Evolutionary conservation across 306 rosid species (phyloP).

Genomic region (Vigna hirtella): DNA sequence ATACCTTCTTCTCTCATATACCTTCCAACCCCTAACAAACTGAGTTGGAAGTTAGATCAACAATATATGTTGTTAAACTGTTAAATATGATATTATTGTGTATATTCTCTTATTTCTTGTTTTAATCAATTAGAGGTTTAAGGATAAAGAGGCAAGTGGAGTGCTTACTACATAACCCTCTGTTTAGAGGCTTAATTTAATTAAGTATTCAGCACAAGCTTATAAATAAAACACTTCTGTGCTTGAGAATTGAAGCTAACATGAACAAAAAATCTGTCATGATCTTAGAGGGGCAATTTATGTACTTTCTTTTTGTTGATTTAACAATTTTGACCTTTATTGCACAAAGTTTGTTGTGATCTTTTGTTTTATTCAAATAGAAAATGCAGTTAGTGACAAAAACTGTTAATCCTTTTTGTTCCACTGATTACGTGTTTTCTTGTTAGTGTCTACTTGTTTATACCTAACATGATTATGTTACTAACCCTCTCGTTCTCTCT

Average conservation of each 20-base stretch:
- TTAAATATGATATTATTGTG: slow-evolving; percentile 21
- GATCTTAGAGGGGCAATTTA: slow-evolving; percentile 13
- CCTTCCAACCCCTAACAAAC: too few relatives aligned
- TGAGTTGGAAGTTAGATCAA: neutral
- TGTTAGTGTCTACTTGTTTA: neutral
- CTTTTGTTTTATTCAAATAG: slow-evolving; percentile 9
- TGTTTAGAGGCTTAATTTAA: slow-evolving; percentile 28
- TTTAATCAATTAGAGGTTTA: slow-evolving; percentile 19
- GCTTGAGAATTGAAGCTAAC: slow-evolving; percentile 13
- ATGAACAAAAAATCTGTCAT: slow-evolving; percentile 15
- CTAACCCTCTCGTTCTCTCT: neutral
- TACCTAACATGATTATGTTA: slow-evolving; percentile 32
- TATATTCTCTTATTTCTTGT: slow-evolving; percentile 27
- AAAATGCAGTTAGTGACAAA: slow-evolving; percentile 26
- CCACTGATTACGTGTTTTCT: slow-evolving; percentile 6
- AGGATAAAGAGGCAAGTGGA: slow-evolving; percentile 21
- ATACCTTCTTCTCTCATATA: too few relatives aligned
- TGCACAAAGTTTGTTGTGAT: neutral
- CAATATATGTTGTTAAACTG: slow-evolving; percentile 9
- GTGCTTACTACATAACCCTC: slow-evolving; percentile 3
- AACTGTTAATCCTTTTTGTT: slow-evolving; percentile 19
- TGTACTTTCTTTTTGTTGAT: neutral
- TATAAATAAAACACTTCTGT: slow-evolving; percentile 1
- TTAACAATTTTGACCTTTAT: slow-evolving; percentile 28
- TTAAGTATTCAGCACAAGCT: slow-evolving; percentile 2